Evolutionary conservation across 305 asterid species (phyloP).

Genomic region (Fraxinus platypoda): DNA sequence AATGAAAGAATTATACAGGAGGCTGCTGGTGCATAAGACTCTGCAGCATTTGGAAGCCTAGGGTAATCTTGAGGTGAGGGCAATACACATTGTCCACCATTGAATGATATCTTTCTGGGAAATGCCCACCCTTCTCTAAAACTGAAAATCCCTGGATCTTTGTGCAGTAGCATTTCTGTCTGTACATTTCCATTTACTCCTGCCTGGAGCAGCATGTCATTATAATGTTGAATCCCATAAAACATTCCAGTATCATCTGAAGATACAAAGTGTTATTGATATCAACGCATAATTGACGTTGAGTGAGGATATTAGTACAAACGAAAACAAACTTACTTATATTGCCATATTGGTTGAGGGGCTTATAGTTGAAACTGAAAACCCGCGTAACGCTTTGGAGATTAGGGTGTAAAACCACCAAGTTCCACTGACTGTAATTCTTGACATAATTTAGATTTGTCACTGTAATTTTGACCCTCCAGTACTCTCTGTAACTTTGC

Average conservation of each 20-base stretch:
- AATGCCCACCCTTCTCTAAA: slow-evolving; percentile 79
- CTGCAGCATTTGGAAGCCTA: slow-evolving; percentile 54
- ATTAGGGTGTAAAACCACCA: slow-evolving; percentile 75
- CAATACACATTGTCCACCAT: slow-evolving; percentile 76
- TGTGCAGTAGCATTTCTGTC: slow-evolving; percentile 60
- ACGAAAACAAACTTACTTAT: slow-evolving; percentile 43
- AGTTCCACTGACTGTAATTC: slow-evolving; percentile 68
- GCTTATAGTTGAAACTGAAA: slow-evolving; percentile 82
- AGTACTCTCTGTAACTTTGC: slow-evolving; percentile 56
- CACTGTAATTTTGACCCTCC: slow-evolving; percentile 78
- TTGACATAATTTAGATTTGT: slow-evolving; percentile 48
- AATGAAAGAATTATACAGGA: slow-evolving; percentile 14
- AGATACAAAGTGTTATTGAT: background rate
- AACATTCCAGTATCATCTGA: slow-evolving; percentile 78
- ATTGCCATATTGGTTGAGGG: slow-evolving; percentile 57
- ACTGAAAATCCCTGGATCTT: slow-evolving; percentile 49
- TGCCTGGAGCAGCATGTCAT: slow-evolving; percentile 66
- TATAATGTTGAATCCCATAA: slow-evolving; percentile 65
- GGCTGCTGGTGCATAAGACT: slow-evolving; percentile 11
- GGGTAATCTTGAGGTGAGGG: slow-evolving; percentile 72
- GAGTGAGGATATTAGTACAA: background rate
- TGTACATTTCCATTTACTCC: slow-evolving; percentile 77
- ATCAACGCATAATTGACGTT: background rate
- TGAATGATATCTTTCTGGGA: slow-evolving; percentile 70
- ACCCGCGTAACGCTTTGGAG: slow-evolving; percentile 53